A percentile compares a stretch with the other conserved stretches of the same genome.
phyloP scores from a whole-genome alignment of 2,329 filamentous ascomycete species.

The Dryadomyces quercus-mongolicae region DNA sequence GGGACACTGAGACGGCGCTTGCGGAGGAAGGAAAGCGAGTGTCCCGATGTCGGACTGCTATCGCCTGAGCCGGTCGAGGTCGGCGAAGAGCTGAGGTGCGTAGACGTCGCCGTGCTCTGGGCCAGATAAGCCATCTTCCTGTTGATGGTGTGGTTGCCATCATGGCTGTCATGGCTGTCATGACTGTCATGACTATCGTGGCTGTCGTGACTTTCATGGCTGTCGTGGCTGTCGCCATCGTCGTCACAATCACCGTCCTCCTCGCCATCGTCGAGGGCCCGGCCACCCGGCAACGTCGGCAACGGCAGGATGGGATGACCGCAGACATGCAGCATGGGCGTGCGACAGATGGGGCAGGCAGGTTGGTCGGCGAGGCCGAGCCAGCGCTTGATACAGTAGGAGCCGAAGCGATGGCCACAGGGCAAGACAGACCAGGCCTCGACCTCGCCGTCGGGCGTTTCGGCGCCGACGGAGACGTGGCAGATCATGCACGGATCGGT shows the following conservation, averaged over 20 bases:
- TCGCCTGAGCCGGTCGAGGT: background rate
- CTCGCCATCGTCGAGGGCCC: background rate
- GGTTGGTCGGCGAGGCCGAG: slow-evolving; percentile 23
- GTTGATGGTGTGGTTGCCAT: background rate
- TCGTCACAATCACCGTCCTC: background rate
- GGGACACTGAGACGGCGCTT: background rate
- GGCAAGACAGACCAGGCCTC: slow-evolving; percentile 28
- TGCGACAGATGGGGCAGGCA: slow-evolving; percentile 28
- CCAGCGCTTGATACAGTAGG: slow-evolving; percentile 30
- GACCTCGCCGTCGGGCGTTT: slow-evolving; percentile 23
- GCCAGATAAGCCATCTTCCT: background rate
- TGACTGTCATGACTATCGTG: no score
- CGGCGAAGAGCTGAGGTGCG: background rate
- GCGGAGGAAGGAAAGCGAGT: background rate
- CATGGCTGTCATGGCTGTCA: background rate
- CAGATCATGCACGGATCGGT: slow-evolving; percentile 27
- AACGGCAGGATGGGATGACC: slow-evolving; percentile 21
- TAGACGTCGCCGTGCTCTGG: background rate
- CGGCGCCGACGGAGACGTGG: slow-evolving; percentile 25
- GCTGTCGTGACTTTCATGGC: background rate
- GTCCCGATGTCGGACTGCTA: background rate
- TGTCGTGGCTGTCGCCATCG: background rate
- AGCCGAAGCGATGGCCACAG: slow-evolving; percentile 31
- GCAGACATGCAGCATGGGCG: slow-evolving; percentile 18
- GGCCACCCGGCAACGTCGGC: background rate